Percentiles rank a stretch among this genome's conserved stretches.
Evolutionary conservation across 75 land plant genomes (phyloP).

Genomic region (Selaginella tamariscina): DNA sequence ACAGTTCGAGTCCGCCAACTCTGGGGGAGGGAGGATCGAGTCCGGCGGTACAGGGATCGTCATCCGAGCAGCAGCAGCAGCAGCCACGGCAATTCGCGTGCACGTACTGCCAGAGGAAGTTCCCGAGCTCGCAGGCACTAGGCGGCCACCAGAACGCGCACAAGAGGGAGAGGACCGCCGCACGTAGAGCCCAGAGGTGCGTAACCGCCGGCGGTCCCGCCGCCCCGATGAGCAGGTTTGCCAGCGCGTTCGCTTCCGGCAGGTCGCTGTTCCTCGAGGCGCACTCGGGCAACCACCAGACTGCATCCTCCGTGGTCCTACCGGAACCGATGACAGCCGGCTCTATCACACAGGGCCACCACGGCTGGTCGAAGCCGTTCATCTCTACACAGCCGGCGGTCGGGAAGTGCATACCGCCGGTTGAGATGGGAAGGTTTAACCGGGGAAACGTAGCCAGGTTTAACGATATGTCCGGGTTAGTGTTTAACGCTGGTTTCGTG

Average conservation of each 20-base stretch:
- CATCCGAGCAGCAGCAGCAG: no score
- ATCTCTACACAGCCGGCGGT: neutral
- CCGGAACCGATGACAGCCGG: neutral
- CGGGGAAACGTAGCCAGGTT: neutral
- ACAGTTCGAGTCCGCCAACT: neutral
- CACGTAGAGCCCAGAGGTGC: constrained; percentile 33
- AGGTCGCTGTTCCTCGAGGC: neutral
- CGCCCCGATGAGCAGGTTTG: neutral
- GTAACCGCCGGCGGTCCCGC: constrained; percentile 6
- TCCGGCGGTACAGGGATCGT: neutral
- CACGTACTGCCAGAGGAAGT: constrained; percentile 43
- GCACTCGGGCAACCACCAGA: neutral
- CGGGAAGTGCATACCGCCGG: neutral
- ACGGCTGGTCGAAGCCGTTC: neutral
- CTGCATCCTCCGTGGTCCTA: neutral
- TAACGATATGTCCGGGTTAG: neutral
- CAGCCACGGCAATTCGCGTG: constrained; percentile 32
- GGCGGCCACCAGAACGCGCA: constrained; percentile 70
- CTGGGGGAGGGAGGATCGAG: neutral
- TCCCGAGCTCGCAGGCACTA: constrained; percentile 58
- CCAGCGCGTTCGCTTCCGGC: neutral
- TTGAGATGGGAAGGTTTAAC: neutral
- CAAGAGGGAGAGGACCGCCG: constrained; percentile 40
- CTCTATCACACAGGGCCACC: neutral
- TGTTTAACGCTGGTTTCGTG: neutral